Percentiles rank a stretch among this genome's conserved stretches.
phyloP scores from a whole-genome alignment of 495 filamentous ascomycete species.

The Bryoglossum gracile region DNA sequence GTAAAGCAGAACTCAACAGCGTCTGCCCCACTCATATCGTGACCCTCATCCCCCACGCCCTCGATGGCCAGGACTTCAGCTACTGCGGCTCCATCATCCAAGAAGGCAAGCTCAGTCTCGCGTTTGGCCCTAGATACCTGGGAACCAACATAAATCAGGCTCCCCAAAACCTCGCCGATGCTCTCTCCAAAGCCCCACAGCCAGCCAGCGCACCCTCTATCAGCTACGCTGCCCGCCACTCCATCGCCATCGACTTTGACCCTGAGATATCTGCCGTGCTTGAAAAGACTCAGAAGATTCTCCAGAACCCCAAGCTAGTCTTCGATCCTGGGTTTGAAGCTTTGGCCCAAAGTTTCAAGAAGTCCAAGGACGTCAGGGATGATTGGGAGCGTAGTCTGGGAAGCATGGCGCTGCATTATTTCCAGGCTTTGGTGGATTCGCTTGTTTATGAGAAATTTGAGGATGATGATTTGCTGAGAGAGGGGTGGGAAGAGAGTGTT shows the following conservation, averaged over 20 bases:
- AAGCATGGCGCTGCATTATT: conserved; percentile 31
- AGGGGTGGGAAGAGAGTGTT: conserved; percentile 39
- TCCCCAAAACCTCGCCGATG: conserved; percentile 30
- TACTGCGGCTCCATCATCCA: conserved; percentile 39
- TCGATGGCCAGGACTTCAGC: too few relatives aligned
- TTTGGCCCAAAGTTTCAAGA: conserved; percentile 41
- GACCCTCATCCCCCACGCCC: conserved; percentile 34
- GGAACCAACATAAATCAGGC: conserved; percentile 38
- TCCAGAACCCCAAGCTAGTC: conserved; percentile 35
- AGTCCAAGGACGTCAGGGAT: conserved; percentile 27
- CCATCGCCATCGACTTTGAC: conserved; percentile 40
- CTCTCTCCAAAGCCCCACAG: conserved; percentile 37
- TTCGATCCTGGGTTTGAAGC: conserved; percentile 41
- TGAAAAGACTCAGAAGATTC: conserved; percentile 30
- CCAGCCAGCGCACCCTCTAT: conserved; percentile 26
- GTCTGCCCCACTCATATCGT: conserved; percentile 38
- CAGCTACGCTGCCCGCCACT: conserved; percentile 36
- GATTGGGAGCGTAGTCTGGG: conserved; percentile 39
- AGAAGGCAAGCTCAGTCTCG: conserved; percentile 39
- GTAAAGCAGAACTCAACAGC: conserved; percentile 40
- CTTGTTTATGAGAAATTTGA: conserved; percentile 35
- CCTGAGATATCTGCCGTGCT: conserved; percentile 29
- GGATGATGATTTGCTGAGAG: conserved; percentile 39
- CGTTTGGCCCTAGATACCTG: conserved; percentile 37
- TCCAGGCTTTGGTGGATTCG: conserved; percentile 29